A percentile compares a stretch with the other conserved stretches of the same genome.
Evolutionary conservation across 257 asterid genomes (phyloP).

Genomic region (Cruciata laevipes): DNA sequence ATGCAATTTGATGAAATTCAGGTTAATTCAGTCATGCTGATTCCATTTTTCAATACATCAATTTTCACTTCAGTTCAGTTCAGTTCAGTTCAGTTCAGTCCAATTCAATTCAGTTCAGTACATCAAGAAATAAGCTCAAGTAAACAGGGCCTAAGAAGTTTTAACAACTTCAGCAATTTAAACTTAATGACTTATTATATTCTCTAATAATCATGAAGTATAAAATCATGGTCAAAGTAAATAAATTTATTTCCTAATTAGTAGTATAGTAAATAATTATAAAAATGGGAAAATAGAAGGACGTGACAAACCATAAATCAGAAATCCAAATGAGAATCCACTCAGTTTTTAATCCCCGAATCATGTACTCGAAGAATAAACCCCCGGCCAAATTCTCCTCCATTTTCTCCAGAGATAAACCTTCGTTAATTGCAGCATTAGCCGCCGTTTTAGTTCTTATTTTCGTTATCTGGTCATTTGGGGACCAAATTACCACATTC

Average conservation of each 20-base stretch:
- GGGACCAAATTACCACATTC: conserved; percentile 33
- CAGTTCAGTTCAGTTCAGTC: too few species aligned
- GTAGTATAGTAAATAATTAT: neutral
- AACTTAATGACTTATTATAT: too few species aligned
- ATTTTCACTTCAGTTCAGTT: too few species aligned
- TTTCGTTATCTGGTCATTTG: conserved; percentile 32
- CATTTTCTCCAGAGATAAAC: conserved; percentile 18
- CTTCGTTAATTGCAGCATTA: conserved; percentile 20
- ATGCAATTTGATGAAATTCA: too few species aligned
- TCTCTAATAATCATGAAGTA: too few species aligned
- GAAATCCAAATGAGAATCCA: neutral
- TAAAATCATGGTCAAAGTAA: neutral
- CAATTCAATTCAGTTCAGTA: too few species aligned
- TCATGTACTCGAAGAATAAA: conserved; percentile 24
- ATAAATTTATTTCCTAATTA: neutral
- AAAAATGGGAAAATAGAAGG: too few species aligned
- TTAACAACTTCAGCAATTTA: neutral
- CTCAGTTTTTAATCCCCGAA: neutral
- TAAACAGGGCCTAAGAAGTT: too few species aligned
- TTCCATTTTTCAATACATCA: too few species aligned
- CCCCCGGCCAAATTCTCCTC: conserved; percentile 26
- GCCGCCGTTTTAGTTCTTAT: conserved; percentile 23
- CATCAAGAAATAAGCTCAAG: too few species aligned
- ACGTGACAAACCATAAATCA: neutral
- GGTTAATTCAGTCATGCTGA: too few species aligned